phyloP scores from a whole-genome alignment of 2,329 filamentous ascomycete genomes.

The Talaromyces sp. region DNA sequence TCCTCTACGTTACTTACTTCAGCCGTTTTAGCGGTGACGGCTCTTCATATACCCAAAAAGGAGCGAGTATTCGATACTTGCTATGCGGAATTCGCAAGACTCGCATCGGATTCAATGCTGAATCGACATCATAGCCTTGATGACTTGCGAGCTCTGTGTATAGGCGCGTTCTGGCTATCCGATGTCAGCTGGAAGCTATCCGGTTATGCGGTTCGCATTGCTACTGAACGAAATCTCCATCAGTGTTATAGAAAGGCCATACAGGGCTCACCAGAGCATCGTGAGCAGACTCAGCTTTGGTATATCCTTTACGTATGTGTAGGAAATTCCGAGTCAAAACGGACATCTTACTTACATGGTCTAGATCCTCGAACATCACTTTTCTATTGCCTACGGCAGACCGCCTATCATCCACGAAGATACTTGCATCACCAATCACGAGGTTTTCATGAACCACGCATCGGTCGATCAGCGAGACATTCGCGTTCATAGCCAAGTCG shows the following conservation, averaged over 20 bases:
- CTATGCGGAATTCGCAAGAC: constrained; percentile 50
- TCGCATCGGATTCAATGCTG: constrained; percentile 54
- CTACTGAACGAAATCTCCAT: constrained; percentile 43
- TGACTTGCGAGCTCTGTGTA: constrained; percentile 52
- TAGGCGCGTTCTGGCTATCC: constrained; percentile 55
- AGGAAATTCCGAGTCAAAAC: neutral
- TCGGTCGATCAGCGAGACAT: constrained; percentile 34
- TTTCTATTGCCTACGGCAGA: constrained; percentile 44
- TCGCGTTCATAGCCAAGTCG: constrained; percentile 42
- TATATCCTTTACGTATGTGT: constrained; percentile 43
- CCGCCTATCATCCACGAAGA: constrained; percentile 44
- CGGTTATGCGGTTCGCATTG: constrained; percentile 42
- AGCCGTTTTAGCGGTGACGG: constrained; percentile 49
- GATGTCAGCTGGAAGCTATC: constrained; percentile 50
- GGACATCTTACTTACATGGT: constrained; percentile 1
- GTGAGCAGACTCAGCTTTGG: constrained; percentile 38
- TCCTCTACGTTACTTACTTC: constrained; percentile 44
- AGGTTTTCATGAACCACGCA: constrained; percentile 31
- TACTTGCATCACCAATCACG: constrained; percentile 36
- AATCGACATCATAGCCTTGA: constrained; percentile 50
- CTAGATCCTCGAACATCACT: constrained; percentile 42
- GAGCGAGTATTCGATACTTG: constrained; percentile 48
- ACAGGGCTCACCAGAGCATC: constrained; percentile 36
- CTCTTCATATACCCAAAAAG: constrained; percentile 48
- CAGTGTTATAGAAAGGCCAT: constrained; percentile 42